A percentile compares a stretch with the other conserved stretches of the same genome.
Evolutionary conservation across 2,329 filamentous ascomycete species (phyloP).

Genomic region (Hypoxylon sp.): DNA sequence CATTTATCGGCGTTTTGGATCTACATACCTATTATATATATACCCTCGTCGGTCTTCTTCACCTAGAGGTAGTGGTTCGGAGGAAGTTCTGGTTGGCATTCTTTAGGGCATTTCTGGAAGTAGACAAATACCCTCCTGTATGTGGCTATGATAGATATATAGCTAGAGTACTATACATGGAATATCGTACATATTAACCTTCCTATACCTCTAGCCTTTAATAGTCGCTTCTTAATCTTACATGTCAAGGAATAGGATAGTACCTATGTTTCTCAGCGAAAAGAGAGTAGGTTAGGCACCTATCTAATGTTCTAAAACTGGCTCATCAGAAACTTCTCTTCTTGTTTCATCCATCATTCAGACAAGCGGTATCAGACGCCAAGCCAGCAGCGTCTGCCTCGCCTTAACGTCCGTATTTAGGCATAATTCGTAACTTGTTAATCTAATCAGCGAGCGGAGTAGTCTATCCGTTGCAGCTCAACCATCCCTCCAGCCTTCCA

Average conservation of each 20-base stretch:
- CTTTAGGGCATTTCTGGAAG: constrained; percentile 18
- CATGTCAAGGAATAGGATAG: too few species aligned
- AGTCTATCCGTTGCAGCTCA: neutral
- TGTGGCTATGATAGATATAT: constrained; percentile 14
- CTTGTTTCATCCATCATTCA: neutral
- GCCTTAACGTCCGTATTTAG: neutral
- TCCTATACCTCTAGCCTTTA: neutral
- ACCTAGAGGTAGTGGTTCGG: constrained; percentile 12
- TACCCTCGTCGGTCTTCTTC: constrained; percentile 22
- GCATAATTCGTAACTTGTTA: neutral
- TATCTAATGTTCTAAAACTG: neutral
- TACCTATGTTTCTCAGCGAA: too few species aligned
- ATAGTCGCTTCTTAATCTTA: neutral
- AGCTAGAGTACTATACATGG: neutral
- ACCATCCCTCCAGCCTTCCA: neutral
- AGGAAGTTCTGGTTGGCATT: constrained; percentile 12
- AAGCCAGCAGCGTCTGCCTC: too few species aligned
- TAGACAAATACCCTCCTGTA: constrained; percentile 37
- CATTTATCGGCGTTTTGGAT: constrained; percentile 37
- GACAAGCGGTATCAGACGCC: neutral
- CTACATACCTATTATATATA: constrained; percentile 22
- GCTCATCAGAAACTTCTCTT: neutral
- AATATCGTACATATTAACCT: constrained; percentile 14
- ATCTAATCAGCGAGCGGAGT: neutral
- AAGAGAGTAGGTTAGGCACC: too few species aligned